Percentiles rank a stretch among this genome's conserved stretches.
These are phyloP conservation scores for Malus hybrid DNA, from an alignment of 331 rosid genomes.

Conservation along the genomic window DNA sequence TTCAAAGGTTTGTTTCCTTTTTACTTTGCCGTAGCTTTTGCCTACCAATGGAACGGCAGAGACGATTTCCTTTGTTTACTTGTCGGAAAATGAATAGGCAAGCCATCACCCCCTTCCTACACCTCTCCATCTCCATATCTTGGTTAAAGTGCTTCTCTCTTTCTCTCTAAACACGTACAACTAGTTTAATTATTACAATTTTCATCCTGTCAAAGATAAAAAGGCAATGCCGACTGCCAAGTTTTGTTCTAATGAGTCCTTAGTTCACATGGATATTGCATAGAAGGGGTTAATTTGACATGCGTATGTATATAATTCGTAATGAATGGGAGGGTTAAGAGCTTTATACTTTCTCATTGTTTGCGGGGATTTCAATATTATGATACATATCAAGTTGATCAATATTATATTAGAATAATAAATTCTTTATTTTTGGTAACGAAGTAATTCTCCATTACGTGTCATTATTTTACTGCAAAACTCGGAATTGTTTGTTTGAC, in stretches of 20 bases:
- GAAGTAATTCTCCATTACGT: no score
- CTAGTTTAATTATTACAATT: neutral
- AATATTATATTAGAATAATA: no score
- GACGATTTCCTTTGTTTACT: slow-evolving; percentile 53
- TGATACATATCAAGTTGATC: neutral
- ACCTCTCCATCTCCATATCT: slow-evolving; percentile 1
- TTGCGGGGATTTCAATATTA: no score
- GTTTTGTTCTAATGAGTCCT: no score
- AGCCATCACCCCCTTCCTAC: slow-evolving; percentile 22
- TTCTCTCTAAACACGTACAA: slow-evolving; percentile 6
- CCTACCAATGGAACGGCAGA: slow-evolving; percentile 56
- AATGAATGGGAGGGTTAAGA: neutral
- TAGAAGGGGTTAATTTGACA: neutral
- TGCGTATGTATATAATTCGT: neutral
- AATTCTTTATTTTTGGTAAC: no score
- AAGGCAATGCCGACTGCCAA: neutral
- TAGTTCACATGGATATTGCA: neutral
- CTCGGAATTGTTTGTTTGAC: no score
- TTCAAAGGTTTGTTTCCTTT: neutral
- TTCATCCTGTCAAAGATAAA: neutral
- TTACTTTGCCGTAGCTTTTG: slow-evolving; percentile 32
- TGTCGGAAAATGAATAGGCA: slow-evolving; percentile 75
- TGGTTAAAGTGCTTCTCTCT: no score
- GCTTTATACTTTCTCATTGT: no score
- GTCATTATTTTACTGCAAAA: no score